phyloP scores from a whole-genome alignment of 2,329 filamentous ascomycete genomes.

The Colletotrichum aenigma region DNA sequence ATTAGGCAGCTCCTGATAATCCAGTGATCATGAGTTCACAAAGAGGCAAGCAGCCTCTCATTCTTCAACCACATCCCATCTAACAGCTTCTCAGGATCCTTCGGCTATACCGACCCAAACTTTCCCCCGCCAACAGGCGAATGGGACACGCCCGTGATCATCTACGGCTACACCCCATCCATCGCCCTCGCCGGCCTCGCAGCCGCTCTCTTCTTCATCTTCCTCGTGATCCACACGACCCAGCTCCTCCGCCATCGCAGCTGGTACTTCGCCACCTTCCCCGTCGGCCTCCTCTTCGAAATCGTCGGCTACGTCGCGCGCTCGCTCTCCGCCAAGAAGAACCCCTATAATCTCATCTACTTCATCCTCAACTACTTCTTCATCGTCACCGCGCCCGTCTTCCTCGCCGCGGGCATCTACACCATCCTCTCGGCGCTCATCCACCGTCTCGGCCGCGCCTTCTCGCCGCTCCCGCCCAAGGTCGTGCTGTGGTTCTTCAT shows the following conservation, averaged over 20 bases:
- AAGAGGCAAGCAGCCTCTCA: not conserved
- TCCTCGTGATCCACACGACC: conserved; percentile 39
- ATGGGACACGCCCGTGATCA: conserved; percentile 52
- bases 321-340: conserved; percentile 48
- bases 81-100: conserved; percentile 9
- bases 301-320: conserved; percentile 55
- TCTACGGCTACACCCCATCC: conserved; percentile 55
- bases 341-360: conserved; percentile 58
- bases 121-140: conserved; percentile 51
- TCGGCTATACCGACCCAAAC: conserved; percentile 54
- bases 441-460: conserved; percentile 42
- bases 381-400: conserved; percentile 63
- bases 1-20: not conserved
- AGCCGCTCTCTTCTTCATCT: conserved; percentile 45
- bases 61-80: not conserved
- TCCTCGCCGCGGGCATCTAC: conserved; percentile 61
- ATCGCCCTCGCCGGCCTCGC: conserved; percentile 47
- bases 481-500: conserved; percentile 59
- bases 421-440: conserved; percentile 57
- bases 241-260: conserved; percentile 40
- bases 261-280: conserved; percentile 52
- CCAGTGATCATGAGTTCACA: not conserved
- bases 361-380: conserved; percentile 67
- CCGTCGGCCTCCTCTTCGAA: conserved; percentile 50
- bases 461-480: conserved; percentile 48